Conservation (phyloP, 2,329 filamentous ascomycete genomes). For the Sporothrix inflata region DNA sequence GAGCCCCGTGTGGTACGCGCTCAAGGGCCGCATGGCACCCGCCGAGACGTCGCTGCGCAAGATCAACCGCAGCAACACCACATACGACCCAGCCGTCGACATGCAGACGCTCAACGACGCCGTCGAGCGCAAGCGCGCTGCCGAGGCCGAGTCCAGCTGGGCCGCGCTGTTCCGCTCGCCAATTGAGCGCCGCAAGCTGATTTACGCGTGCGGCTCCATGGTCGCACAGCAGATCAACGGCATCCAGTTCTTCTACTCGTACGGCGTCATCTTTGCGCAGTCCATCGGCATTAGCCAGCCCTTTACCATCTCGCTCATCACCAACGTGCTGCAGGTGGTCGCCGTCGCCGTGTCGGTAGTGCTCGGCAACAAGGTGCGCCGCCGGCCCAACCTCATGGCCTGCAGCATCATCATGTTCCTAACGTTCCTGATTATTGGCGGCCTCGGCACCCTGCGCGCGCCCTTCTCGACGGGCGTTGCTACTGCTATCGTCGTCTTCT, state of each 20-base stretch:
- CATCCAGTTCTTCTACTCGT: conserved; percentile 52
- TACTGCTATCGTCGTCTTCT: conserved; percentile 48
- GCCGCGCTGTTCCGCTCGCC: conserved; percentile 34
- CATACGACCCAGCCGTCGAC: conserved; percentile 37
- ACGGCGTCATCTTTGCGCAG: conserved; percentile 49
- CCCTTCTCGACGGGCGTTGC: conserved; percentile 36
- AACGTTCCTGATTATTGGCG: conserved; percentile 48
- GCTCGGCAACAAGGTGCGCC: conserved; percentile 46
- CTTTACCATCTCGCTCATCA: conserved; percentile 48
- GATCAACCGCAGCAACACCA: conserved; percentile 39
- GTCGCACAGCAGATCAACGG: conserved; percentile 54
- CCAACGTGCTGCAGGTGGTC: conserved; percentile 49
- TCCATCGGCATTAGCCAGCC: conserved; percentile 48
- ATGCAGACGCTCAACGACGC: conserved; percentile 43
- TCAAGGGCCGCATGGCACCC: conserved; percentile 39
- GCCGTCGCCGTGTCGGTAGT: conserved; percentile 46
- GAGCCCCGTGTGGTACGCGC: conserved; percentile 44
- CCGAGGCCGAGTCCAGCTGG: conserved; percentile 44
- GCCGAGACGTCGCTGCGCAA: conserved; percentile 42
- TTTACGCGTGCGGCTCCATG: conserved; percentile 50
- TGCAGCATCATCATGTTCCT: conserved; percentile 47
- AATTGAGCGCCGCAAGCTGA: conserved; percentile 45
- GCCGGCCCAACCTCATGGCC: conserved; percentile 44
- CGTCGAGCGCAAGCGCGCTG: conserved; percentile 41
- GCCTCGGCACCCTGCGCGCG: conserved; percentile 44